A percentile compares a stretch with the other conserved stretches of the same genome.
These are phyloP conservation scores for Fusarium irregulare DNA, from an alignment of 2,329 filamentous ascomycete species.

Conservation along the genomic window DNA sequence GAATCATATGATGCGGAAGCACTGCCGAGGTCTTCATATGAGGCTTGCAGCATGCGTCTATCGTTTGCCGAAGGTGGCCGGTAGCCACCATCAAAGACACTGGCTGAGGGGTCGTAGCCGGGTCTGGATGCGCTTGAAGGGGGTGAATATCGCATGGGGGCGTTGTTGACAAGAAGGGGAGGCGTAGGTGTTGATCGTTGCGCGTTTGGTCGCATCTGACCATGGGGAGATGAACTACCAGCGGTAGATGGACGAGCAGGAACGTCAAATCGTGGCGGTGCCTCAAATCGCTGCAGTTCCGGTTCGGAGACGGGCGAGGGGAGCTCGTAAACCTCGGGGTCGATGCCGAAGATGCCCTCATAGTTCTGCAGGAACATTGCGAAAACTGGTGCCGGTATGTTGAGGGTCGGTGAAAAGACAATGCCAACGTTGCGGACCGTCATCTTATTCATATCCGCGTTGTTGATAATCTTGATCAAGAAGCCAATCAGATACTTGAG, in stretches of 20 bases:
- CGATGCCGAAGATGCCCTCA: slow-evolving; percentile 81
- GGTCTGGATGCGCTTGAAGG: slow-evolving; percentile 56
- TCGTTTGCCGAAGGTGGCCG: slow-evolving; percentile 47
- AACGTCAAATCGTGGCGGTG: slow-evolving; percentile 49
- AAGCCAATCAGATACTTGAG: slow-evolving; percentile 88
- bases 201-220: slow-evolving; percentile 56
- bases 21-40: slow-evolving; percentile 41
- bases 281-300: slow-evolving; percentile 51
- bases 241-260: slow-evolving; percentile 63
- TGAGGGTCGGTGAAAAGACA: slow-evolving; percentile 96
- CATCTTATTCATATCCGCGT: slow-evolving; percentile 95
- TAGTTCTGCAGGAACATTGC: slow-evolving; percentile 94
- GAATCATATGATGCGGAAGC: slow-evolving; percentile 52
- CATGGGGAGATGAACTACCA: slow-evolving; percentile 63
- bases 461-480: slow-evolving; percentile 91
- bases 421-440: slow-evolving; percentile 97
- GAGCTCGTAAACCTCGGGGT: slow-evolving; percentile 72
- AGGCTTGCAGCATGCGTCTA: slow-evolving; percentile 50
- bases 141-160: slow-evolving; percentile 53
- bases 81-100: slow-evolving; percentile 58
- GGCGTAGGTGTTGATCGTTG: slow-evolving; percentile 61
- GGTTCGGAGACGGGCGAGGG: slow-evolving; percentile 58
- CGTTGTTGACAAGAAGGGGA: slow-evolving; percentile 54
- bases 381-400: slow-evolving; percentile 95
- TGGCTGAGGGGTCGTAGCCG: slow-evolving; percentile 57